Evolutionary conservation across 176 grass and related monocot genomes (phyloP).

Genomic region (Lolium multiflorum): DNA sequence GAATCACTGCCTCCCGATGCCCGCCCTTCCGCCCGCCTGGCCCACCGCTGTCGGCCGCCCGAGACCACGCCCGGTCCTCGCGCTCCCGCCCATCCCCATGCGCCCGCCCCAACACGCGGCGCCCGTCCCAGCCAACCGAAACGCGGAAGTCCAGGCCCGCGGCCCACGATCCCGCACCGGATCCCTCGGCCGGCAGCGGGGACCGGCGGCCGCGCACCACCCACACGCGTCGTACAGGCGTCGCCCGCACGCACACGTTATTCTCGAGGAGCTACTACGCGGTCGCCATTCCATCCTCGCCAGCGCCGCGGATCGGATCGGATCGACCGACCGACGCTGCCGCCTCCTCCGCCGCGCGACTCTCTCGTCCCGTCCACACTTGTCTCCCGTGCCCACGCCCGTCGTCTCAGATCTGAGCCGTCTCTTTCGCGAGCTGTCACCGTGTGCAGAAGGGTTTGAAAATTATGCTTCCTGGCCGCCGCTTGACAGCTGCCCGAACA

Average conservation of each 20-base stretch:
- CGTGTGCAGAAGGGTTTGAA: background rate
- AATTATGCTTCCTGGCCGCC: background rate
- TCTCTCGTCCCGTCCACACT: constrained; percentile 48
- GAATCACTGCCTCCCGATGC: constrained; percentile 63
- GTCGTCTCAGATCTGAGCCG: constrained; percentile 23
- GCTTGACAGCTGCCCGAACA: background rate
- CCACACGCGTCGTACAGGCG: constrained; percentile 41
- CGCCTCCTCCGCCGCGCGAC: constrained; percentile 10
- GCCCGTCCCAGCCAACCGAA: background rate
- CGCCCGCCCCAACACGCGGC: constrained; percentile 27
- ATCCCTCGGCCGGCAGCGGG: background rate
- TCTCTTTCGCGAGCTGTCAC: constrained; percentile 20
- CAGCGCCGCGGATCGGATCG: too few species aligned
- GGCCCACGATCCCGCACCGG: background rate
- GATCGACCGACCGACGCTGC: constrained; percentile 44
- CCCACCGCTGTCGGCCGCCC: constrained; percentile 55
- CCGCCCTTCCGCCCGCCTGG: constrained; percentile 41
- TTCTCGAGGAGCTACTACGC: too few species aligned
- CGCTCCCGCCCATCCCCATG: constrained; percentile 4
- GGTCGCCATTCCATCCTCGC: constrained; percentile 38
- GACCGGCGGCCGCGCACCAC: constrained; percentile 29
- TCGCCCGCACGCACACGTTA: constrained; percentile 56
- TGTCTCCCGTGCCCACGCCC: background rate
- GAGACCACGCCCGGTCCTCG: constrained; percentile 53
- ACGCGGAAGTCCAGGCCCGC: background rate